Percentiles rank a stretch among this genome's conserved stretches.
phyloP scores from a whole-genome alignment of 163 green algal genomes.

The Scenedesmus sp. region DNA sequence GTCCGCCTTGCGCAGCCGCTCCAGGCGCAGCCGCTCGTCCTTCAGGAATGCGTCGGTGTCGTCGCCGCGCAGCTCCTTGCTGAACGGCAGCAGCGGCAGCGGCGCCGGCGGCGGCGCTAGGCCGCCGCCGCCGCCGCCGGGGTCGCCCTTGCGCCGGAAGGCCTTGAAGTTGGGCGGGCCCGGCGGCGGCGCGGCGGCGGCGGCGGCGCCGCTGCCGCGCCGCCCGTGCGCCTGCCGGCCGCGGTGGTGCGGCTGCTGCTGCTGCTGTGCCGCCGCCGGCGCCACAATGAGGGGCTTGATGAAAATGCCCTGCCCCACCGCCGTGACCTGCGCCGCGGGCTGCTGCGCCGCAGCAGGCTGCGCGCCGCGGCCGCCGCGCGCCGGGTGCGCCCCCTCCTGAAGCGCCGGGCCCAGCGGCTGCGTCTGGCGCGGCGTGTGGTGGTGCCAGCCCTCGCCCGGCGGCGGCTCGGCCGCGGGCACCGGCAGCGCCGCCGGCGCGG shows the following conservation, averaged over 20 bases:
- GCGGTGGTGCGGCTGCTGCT: conserved; percentile 35
- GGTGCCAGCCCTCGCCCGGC: no score
- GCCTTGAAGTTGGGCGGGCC: conserved; percentile 43
- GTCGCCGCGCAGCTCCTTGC: neutral
- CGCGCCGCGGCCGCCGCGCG: no score
- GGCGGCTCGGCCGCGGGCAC: no score
- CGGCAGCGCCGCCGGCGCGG: no score
- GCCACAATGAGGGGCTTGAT: conserved; percentile 2
- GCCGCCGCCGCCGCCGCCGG: no score
- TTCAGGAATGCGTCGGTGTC: conserved; percentile 34
- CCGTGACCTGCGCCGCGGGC: neutral
- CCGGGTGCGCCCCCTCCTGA: no score
- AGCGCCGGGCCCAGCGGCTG: conserved; percentile 33
- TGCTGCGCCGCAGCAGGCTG: no score
- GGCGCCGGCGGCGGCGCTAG: neutral
- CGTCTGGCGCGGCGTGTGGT: neutral
- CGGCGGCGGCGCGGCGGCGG: no score
- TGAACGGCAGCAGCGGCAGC: neutral
- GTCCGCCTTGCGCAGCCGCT: conserved; percentile 29
- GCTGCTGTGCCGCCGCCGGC: neutral
- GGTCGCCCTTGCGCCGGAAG: conserved; percentile 31
- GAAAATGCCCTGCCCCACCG: conserved; percentile 9
- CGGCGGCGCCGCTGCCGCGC: conserved; percentile 8
- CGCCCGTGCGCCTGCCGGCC: neutral
- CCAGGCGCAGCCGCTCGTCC: conserved; percentile 18